These are phyloP conservation scores for Maudiozyma serrabonitensis DNA, from an alignment of 805 yeast species.

Conservation along the genomic window DNA sequence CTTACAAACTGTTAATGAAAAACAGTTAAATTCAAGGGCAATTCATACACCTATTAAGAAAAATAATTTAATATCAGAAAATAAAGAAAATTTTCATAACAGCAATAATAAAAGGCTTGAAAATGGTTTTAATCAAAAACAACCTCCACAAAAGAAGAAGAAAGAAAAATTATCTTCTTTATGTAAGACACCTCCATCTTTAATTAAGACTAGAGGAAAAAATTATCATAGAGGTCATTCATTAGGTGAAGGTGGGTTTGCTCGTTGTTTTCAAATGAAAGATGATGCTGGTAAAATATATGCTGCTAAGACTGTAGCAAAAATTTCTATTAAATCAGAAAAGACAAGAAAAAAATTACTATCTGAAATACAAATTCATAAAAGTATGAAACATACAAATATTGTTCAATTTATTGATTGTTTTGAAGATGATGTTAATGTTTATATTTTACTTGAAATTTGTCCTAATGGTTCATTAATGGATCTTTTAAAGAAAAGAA, in stretches of 20 bases:
- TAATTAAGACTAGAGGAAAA: constrained; percentile 82
- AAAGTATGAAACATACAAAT: constrained; percentile 77
- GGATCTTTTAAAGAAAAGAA: constrained; percentile 83
- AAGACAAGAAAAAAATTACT: constrained; percentile 76
- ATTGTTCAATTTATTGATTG: constrained; percentile 91
- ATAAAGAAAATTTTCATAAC: constrained; percentile 9
- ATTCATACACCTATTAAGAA: constrained; percentile 25
- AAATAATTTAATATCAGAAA: constrained; percentile 2
- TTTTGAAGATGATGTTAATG: constrained; percentile 92
- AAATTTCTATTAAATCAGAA: constrained; percentile 82
- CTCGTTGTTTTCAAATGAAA: constrained; percentile 94
- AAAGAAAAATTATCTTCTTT: constrained; percentile 83
- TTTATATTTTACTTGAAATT: constrained; percentile 84
- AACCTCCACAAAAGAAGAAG: constrained; percentile 45
- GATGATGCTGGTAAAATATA: constrained; percentile 77
- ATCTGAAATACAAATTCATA: constrained; percentile 92
- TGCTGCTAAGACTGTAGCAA: constrained; percentile 98
- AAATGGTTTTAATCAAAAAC: constrained; percentile 5
- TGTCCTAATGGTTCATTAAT: constrained; percentile 91
- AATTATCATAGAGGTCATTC: constrained; percentile 86
- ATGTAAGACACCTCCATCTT: constrained; percentile 94
- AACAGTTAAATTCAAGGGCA: constrained; percentile 25
- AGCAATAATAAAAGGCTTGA: constrained; percentile 10
- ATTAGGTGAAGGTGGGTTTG: constrained; percentile 98
- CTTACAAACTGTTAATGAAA: constrained; percentile 27